Evolutionary conservation across 352 stramenopile genomes (phyloP), one percentile per base, ranked within the genome.

Genomic region (Phytopythium oedochilum): DNA sequence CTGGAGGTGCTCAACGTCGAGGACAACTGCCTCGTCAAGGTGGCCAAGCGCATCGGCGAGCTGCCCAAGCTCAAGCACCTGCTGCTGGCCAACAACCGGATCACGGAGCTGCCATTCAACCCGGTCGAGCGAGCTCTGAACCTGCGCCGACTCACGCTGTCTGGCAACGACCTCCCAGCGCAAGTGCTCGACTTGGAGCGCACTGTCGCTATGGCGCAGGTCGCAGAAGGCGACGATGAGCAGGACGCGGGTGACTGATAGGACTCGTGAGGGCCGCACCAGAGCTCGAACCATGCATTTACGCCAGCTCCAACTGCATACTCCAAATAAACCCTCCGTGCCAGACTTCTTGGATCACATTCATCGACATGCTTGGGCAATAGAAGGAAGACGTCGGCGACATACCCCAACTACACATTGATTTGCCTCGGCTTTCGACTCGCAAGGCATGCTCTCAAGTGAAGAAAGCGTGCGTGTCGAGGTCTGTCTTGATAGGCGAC

Each of bases 391-490:
- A n/a, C n/a, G n/a, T n/a, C n/a, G n/a, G n/a, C n/a, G n/a, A n/a
- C n/a, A n/a, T n/a, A n/a, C n/a, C n/a, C 29, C 22, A 29, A 25
- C n/a, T 26, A n/a, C 40, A 46, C 40, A n/a, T 46, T 46, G 17
- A n/a, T n/a, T n/a, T n/a, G n/a, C n/a, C n/a, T n/a, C n/a, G n/a
- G n/a, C n/a, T n/a, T n/a, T n/a, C n/a, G n/a, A n/a, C n/a, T n/a
- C n/a, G n/a, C n/a, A n/a, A n/a, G n/a, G n/a, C n/a, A n/a, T n/a
- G n/a, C 18, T 18, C 59, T 83, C 71, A 93, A 43, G 83, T 89
- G 57, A 94, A 94, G 63, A 94, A 94, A 9, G 83, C 75, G 50
- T 91, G 81, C 26, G 83, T 94, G 61, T 92, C 83, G 56, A 94
- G 68, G 40, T 94, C 81, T 18, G 73, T 92, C 55, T 94, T 94